phyloP scores from a whole-genome alignment of 768 basidiomycete genomes.

The Podaxis pistillaris region DNA sequence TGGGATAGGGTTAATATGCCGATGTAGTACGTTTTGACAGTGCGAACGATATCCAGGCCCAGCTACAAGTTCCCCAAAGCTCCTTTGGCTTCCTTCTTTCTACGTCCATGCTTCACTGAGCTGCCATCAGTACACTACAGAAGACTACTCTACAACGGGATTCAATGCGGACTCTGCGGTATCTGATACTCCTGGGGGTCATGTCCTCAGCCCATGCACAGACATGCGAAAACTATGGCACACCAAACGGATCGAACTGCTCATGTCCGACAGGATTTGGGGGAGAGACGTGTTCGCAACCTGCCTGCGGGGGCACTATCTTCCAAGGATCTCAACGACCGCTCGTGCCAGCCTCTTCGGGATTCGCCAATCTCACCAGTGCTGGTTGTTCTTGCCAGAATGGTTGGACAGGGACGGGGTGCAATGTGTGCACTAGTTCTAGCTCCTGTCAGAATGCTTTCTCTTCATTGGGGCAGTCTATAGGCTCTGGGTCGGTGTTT shows the following conservation, averaged over 20 bases:
- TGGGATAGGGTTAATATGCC: not conserved
- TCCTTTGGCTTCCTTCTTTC: not conserved
- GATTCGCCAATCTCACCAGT: slow-evolving; percentile 64
- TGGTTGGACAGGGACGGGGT: slow-evolving; percentile 78
- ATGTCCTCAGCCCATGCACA: slow-evolving; percentile 28
- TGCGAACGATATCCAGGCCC: not conserved
- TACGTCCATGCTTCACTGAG: slow-evolving; percentile 6
- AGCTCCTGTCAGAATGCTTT: slow-evolving; percentile 70
- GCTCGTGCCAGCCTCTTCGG: slow-evolving; percentile 41
- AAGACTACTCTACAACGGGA: not conserved
- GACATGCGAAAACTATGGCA: slow-evolving; percentile 72
- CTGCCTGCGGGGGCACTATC: slow-evolving; percentile 79
- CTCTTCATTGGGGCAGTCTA: slow-evolving; percentile 36
- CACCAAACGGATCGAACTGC: slow-evolving; percentile 55
- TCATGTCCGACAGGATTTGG: slow-evolving; percentile 83
- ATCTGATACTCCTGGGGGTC: slow-evolving; percentile 17
- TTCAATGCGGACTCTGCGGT: slow-evolving; percentile 5
- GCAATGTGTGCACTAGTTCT: slow-evolving; percentile 74
- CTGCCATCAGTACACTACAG: no score
- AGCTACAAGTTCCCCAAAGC: not conserved
- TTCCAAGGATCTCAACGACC: slow-evolving; percentile 68
- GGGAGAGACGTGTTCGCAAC: slow-evolving; percentile 63
- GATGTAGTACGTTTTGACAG: not conserved
- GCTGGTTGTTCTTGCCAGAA: slow-evolving; percentile 65
- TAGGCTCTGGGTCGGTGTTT: slow-evolving; percentile 26